Evolutionary conservation across 1,284 basidiomycete genomes (phyloP).

Genomic region (Melampsora occidentalis): DNA sequence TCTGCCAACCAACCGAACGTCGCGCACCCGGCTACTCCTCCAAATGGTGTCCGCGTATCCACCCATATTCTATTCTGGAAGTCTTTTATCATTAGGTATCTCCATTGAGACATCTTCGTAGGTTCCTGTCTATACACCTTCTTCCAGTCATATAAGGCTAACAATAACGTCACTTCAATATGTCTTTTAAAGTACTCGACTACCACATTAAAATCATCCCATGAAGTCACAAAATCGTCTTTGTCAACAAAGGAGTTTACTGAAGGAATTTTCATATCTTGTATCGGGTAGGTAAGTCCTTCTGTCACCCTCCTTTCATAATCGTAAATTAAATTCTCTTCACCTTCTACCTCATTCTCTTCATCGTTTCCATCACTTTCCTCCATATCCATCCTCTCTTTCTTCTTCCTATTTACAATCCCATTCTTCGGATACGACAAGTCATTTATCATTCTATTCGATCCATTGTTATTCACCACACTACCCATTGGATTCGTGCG

Average conservation of each 20-base stretch:
- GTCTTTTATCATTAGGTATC: not conserved
- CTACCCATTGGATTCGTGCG: not conserved
- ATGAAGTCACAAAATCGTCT: not conserved
- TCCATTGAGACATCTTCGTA: not conserved
- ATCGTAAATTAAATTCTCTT: too few relatives aligned
- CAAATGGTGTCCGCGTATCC: not conserved
- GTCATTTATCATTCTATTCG: not conserved
- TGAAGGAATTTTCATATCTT: not conserved
- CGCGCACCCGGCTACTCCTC: conserved; percentile 14
- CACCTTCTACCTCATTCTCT: too few relatives aligned
- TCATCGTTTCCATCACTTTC: too few relatives aligned
- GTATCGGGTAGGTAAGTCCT: too few relatives aligned
- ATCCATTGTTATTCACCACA: not conserved
- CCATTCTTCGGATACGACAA: conserved; percentile 9
- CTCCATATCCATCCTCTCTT: too few relatives aligned
- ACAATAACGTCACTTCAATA: not conserved
- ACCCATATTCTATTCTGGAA: not conserved
- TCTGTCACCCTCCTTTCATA: too few relatives aligned
- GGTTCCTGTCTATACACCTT: conserved; percentile 8
- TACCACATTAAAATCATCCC: conserved; percentile 16
- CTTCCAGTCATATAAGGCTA: not conserved
- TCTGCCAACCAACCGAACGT: not conserved
- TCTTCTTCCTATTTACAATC: too few relatives aligned
- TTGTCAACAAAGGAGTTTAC: conserved; percentile 11
- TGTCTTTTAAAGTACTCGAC: not conserved